Conservation (phyloP, 331 rosid species). For the Dryas integrifolia region DNA sequence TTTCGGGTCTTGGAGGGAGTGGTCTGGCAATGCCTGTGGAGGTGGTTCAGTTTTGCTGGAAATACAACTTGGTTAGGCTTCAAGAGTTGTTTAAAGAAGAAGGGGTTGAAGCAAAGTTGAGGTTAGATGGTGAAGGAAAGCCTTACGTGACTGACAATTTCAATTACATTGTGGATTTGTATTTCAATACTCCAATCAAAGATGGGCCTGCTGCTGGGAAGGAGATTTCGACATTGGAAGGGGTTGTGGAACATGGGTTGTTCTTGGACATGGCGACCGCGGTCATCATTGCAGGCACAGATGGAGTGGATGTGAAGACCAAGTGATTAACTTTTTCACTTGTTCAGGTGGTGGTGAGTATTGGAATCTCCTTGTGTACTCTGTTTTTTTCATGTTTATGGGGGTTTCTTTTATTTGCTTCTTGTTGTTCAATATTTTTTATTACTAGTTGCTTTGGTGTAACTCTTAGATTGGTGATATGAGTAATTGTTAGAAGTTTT, state of each 20-base stretch:
- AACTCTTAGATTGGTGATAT: neutral
- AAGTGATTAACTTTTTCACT: slow-evolving; percentile 36
- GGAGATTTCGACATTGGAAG: slow-evolving; percentile 66
- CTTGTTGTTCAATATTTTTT: slow-evolving; percentile 13
- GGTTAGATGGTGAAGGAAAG: slow-evolving; percentile 51
- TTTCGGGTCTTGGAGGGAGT: slow-evolving; percentile 64
- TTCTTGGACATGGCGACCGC: slow-evolving; percentile 79
- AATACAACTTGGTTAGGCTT: slow-evolving; percentile 57
- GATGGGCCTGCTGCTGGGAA: slow-evolving; percentile 60
- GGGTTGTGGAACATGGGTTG: slow-evolving; percentile 82
- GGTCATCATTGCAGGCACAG: slow-evolving; percentile 59
- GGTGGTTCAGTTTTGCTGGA: slow-evolving; percentile 90
- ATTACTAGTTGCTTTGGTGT: neutral
- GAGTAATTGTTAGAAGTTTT: slow-evolving; percentile 14
- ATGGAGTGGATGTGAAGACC: slow-evolving; percentile 52
- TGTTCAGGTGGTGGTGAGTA: neutral
- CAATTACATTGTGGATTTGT: slow-evolving; percentile 77
- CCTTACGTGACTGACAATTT: slow-evolving; percentile 76
- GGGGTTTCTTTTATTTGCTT: neutral
- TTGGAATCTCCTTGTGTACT: neutral
- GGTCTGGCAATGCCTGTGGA: slow-evolving; percentile 88
- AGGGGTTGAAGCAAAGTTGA: slow-evolving; percentile 65
- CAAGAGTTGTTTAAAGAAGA: slow-evolving; percentile 62
- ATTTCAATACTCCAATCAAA: slow-evolving; percentile 63
- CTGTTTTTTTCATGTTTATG: neutral